A percentile compares a stretch with the other conserved stretches of the same genome.
These are phyloP conservation scores for Elongisporangium undulatum DNA, from an alignment of 352 stramenopile genomes.

Conservation along the genomic window DNA sequence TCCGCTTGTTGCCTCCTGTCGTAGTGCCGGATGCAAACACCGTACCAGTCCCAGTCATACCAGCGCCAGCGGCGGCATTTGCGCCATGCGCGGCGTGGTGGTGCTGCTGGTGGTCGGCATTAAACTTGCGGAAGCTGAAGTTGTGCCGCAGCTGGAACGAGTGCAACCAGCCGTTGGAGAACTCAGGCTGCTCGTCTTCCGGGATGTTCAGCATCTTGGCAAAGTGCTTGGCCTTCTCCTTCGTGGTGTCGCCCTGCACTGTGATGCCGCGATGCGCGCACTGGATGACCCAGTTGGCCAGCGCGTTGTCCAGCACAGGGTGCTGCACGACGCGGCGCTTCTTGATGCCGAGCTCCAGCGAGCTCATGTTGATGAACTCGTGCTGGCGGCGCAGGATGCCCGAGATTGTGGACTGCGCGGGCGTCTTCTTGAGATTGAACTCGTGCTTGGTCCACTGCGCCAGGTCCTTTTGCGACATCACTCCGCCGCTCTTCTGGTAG, in stretches of 20 bases:
- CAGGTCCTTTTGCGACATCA: conserved; percentile 86
- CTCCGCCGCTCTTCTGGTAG: conserved; percentile 69
- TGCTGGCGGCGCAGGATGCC: conserved; percentile 78
- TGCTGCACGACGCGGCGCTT: conserved; percentile 81
- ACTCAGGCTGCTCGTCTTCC: conserved; percentile 69
- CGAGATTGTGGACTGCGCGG: conserved; percentile 80
- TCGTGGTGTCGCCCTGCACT: conserved; percentile 79
- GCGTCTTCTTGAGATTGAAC: conserved; percentile 78
- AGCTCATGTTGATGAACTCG: conserved; percentile 84
- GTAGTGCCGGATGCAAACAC: background rate
- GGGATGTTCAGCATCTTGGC: conserved; percentile 78
- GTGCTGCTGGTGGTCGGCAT: conserved; percentile 44
- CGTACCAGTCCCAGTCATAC: background rate
- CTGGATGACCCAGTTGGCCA: conserved; percentile 87
- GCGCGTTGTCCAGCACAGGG: conserved; percentile 66
- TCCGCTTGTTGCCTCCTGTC: conserved; percentile 7
- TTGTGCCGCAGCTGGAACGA: conserved; percentile 82
- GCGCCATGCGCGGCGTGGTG: conserved; percentile 1
- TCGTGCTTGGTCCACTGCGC: conserved; percentile 86
- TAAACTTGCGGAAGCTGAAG: conserved; percentile 83
- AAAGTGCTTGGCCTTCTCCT: conserved; percentile 85
- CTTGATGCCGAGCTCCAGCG: conserved; percentile 76
- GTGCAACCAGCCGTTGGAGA: conserved; percentile 78
- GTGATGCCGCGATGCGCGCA: conserved; percentile 72
- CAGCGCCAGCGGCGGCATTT: background rate